Percentiles rank a stretch among this genome's conserved stretches.
Conservation (phyloP, 108 stramenopile species). For the Schizochytrium sp. region DNA sequence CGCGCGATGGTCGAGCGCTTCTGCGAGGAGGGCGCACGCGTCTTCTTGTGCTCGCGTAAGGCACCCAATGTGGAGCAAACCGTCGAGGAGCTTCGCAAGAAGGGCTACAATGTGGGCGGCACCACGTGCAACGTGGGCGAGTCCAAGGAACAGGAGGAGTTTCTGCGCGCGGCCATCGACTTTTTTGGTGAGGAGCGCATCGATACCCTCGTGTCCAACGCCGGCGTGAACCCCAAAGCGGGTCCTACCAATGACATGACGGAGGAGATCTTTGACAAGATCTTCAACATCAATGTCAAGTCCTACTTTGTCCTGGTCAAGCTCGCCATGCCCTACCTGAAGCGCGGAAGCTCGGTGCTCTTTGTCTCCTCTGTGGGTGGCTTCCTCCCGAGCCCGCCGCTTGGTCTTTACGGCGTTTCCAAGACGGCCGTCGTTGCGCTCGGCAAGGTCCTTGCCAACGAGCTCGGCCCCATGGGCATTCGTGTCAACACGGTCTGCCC, state of each 20-base stretch:
- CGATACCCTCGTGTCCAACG: background rate
- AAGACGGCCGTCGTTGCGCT: conserved; percentile 67
- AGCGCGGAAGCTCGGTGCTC: background rate
- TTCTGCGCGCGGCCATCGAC: background rate
- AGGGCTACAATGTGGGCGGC: background rate
- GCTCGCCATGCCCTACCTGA: conserved; percentile 15
- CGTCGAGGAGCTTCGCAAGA: background rate
- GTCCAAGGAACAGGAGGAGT: background rate
- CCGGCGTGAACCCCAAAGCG: background rate
- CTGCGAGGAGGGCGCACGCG: background rate
- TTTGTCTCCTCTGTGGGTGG: background rate
- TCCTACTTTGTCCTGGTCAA: background rate
- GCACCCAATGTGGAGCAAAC: background rate
- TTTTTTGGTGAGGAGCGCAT: background rate
- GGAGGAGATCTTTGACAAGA: conserved; percentile 13
- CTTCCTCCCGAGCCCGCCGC: background rate
- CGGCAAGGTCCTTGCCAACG: conserved; percentile 62
- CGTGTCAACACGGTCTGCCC: conserved; percentile 63
- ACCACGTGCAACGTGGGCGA: background rate
- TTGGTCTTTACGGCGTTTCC: conserved; percentile 40
- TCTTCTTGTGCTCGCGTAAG: conserved; percentile 10
- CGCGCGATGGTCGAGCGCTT: conserved; percentile 20
- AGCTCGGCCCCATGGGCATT: conserved; percentile 61
- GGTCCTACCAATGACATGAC: conserved; percentile 1
- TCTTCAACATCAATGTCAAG: background rate